phyloP scores from a whole-genome alignment of 345 rosid genomes.

The Citrus maxima region DNA sequence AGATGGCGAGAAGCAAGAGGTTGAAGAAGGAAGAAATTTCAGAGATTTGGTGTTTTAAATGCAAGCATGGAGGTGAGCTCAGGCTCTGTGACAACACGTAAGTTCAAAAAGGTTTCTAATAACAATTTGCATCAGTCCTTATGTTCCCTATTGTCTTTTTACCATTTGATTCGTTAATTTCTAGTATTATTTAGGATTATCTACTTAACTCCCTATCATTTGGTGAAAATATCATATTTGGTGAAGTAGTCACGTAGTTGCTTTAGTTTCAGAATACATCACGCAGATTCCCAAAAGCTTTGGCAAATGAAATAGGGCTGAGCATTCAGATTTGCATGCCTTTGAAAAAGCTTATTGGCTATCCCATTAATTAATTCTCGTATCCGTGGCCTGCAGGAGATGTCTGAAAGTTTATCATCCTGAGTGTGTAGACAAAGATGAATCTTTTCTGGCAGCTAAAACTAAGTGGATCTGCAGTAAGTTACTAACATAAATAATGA shows the following conservation, averaged over 20 bases:
- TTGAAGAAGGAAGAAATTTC: slow-evolving; percentile 27
- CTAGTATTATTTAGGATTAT: no score
- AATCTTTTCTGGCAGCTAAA: no score
- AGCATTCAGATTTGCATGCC: neutral
- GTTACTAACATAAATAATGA: no score
- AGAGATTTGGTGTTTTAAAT: slow-evolving; percentile 43
- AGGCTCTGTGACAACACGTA: slow-evolving; percentile 47
- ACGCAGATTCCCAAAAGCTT: no score
- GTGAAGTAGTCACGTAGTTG: no score
- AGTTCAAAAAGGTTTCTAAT: slow-evolving; percentile 6
- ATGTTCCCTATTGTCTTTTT: neutral
- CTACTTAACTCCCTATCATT: no score
- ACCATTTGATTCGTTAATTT: no score
- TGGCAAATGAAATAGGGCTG: no score
- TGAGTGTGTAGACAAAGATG: slow-evolving; percentile 27
- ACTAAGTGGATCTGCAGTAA: no score
- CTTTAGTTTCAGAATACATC: no score
- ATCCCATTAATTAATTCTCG: neutral
- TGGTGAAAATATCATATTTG: no score
- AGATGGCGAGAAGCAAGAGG: slow-evolving; percentile 19
- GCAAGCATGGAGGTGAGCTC: slow-evolving; percentile 53
- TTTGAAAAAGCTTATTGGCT: neutral
- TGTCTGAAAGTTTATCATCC: slow-evolving; percentile 50
- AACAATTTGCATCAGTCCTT: neutral
- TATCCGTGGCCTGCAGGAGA: slow-evolving; percentile 26